Base-by-base conservation (phyloP, 257 asterid genomes). In the Nicotiana noctiflora region DNA sequence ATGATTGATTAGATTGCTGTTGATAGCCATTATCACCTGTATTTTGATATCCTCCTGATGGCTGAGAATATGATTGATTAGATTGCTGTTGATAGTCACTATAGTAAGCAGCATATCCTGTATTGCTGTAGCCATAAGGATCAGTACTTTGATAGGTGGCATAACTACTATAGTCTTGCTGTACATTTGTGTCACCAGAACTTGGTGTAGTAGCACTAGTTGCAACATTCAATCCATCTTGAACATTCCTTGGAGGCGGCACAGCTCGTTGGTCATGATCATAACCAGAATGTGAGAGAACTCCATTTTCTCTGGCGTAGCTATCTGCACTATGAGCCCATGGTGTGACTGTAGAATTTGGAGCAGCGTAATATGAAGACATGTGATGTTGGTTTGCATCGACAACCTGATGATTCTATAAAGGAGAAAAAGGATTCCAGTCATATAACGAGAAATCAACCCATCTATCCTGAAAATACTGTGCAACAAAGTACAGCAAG, bases 1-100 rank as follows among this genome's bases (percentile, higher is more conserved):
- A 40, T 40, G 49, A 40, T 40, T 40, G 49, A 40, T 8, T 40
- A 40, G 49, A 40, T 40, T 40, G 49, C 49, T 40, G 49, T 37
- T 37, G 46, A 37, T 37, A 37, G 46, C 46, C 46, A 37, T 37
- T 37, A 37, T 91, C 98, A 95, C 99, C 98, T 93, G 99, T 88
- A 90, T 92, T 92, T 92, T 91, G 98, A 88, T 91, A 95, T 82
- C 97, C 95, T 89, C 91, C 97, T 79, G 88, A 83, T 23, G 91
- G 93, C 76, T 89, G 94, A 74, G 94, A 84, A 82, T 90, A 92
- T 66, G 97, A 83, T 85, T 89, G 97, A 89, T 84, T 90, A 59
- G 95, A 56, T 82, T 86, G 96, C 86, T 90, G 89, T 34, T 86
- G 86, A 64, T 87, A 87, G 83, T 88, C 96, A 90, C 77, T 90